Evolutionary conservation across 2,329 filamentous ascomycete genomes (phyloP).

Genomic region (Venturia carpophila): DNA sequence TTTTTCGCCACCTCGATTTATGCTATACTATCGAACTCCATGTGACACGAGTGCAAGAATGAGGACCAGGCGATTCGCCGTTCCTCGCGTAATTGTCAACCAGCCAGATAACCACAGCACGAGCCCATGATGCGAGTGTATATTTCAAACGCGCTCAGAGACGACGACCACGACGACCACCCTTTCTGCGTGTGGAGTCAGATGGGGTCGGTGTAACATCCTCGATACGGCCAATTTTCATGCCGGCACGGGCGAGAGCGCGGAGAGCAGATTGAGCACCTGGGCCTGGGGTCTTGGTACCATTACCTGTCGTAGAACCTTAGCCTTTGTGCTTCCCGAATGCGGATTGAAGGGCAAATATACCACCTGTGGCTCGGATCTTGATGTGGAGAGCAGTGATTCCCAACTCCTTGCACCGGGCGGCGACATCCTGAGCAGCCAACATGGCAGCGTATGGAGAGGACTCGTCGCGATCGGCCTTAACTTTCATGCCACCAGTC

Average conservation of each 20-base stretch:
- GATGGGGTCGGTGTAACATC: conserved; percentile 98
- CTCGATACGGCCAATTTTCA: conserved; percentile 99
- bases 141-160: conserved; percentile 56
- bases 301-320: conserved; percentile 57
- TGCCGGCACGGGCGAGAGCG: conserved; percentile 95
- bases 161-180: conserved; percentile 99
- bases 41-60: conserved; percentile 49
- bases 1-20: not conserved
- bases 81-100: conserved; percentile 61
- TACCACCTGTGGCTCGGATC: conserved; percentile 98
- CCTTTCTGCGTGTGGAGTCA: conserved; percentile 99
- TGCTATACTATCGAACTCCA: conserved; percentile 16
- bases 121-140: conserved; percentile 37
- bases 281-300: conserved; percentile 98
- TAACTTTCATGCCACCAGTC: conserved; percentile 99
- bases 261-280: conserved; percentile 99
- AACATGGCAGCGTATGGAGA: conserved; percentile 99
- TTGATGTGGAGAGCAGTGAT: conserved; percentile 99
- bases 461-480: conserved; percentile 99
- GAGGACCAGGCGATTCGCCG: conserved; percentile 59
- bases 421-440: conserved; percentile 89
- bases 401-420: conserved; percentile 77
- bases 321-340: not conserved
- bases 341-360: conserved; percentile 28
- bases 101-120: conserved; percentile 25